These are phyloP conservation scores for Grifola frondosa DNA, from an alignment of 1,284 basidiomycete genomes.

Conservation along the genomic window DNA sequence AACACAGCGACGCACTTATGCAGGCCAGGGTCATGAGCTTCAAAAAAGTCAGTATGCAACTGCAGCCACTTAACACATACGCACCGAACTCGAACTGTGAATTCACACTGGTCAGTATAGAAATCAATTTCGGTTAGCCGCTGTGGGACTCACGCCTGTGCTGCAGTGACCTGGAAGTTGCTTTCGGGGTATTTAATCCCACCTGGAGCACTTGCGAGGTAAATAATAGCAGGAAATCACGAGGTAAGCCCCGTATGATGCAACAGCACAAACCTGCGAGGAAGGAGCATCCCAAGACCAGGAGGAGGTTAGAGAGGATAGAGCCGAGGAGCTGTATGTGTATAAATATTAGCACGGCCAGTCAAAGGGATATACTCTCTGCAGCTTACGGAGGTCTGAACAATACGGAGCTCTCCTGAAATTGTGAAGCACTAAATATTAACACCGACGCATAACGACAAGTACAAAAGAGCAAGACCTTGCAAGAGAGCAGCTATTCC, in stretches of 20 bases:
- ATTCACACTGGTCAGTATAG: conserved; percentile 7
- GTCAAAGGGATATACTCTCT: background rate
- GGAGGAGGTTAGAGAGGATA: conserved; percentile 85
- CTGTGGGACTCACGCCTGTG: conserved; percentile 68
- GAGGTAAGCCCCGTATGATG: background rate
- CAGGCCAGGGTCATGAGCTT: conserved; percentile 86
- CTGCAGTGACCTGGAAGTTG: conserved; percentile 78
- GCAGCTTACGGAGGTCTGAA: conserved; percentile 75
- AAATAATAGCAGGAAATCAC: conserved; percentile 3
- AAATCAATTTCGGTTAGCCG: conserved; percentile 13
- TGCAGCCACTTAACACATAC: conserved; percentile 18
- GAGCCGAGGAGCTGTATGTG: conserved; percentile 69
- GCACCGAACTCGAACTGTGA: conserved; percentile 60
- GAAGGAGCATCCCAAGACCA: conserved; percentile 89
- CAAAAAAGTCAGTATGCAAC: conserved; percentile 7
- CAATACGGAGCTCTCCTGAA: conserved; percentile 76
- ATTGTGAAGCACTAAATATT: no score
- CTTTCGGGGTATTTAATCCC: conserved; percentile 70
- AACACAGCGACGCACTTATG: conserved; percentile 72
- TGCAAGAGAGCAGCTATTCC: conserved; percentile 83
- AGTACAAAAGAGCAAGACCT: conserved; percentile 40
- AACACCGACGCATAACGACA: conserved; percentile 3
- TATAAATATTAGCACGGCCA: conserved; percentile 3
- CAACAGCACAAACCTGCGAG: conserved; percentile 54
- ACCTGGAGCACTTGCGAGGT: conserved; percentile 35